Percentiles rank a stretch among this genome's conserved stretches.
Evolutionary conservation across 371 early-diverging fungal species (phyloP).

Genomic region (Rhizopus stolonifer): DNA sequence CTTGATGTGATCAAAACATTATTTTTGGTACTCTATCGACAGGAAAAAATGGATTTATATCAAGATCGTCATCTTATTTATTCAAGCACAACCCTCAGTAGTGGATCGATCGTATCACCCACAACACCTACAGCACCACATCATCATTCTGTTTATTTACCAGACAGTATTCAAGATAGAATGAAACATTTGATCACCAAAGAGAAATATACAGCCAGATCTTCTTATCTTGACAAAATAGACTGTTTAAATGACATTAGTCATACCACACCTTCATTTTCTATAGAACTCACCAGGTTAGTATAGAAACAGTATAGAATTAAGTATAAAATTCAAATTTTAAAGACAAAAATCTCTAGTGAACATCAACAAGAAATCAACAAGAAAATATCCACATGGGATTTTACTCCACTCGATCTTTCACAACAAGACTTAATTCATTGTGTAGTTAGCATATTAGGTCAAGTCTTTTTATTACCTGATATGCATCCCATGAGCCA

Average conservation of each 20-base stretch:
- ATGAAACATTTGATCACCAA: conserved; percentile 16
- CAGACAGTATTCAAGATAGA: conserved; percentile 19
- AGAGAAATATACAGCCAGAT: conserved; percentile 14
- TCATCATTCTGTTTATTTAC: conserved; percentile 13
- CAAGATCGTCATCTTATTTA: conserved; percentile 21
- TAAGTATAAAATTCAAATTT: background rate
- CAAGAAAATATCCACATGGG: conserved; percentile 60
- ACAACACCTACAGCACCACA: conserved; percentile 6
- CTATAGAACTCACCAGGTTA: conserved; percentile 2
- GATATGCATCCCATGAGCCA: conserved; percentile 22
- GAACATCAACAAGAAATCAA: conserved; percentile 23
- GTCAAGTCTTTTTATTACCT: conserved; percentile 57
- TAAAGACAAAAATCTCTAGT: conserved; percentile 9
- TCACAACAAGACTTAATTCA: conserved; percentile 64
- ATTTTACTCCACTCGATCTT: conserved; percentile 67
- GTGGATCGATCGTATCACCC: conserved; percentile 18
- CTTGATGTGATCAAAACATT: conserved; percentile 52
- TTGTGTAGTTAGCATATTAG: conserved; percentile 64
- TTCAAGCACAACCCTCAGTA: conserved; percentile 20
- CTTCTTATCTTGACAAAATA: background rate
- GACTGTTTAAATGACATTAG: background rate
- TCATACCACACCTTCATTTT: conserved; percentile 9
- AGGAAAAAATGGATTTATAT: conserved; percentile 9
- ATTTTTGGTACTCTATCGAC: conserved; percentile 39
- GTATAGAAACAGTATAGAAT: background rate